Evolutionary conservation across 1,284 basidiomycete genomes (phyloP), one percentile per base, ranked within the genome.

Genomic region (Sphaerobolus stellatus): DNA sequence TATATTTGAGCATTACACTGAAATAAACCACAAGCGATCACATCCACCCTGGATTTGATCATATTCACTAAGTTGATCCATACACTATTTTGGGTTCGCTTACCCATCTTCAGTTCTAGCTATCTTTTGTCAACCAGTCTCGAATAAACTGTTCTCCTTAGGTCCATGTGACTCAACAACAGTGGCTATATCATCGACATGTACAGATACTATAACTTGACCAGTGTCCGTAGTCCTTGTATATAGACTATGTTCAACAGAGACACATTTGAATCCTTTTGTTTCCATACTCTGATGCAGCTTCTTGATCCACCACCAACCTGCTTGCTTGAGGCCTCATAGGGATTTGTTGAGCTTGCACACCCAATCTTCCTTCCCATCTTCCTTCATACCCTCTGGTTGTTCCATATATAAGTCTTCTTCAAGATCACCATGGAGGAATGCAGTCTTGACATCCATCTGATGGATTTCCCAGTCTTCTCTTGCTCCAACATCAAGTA

Each of bases 161-260:
- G n/a, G n/a, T n/a, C n/a, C 16, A 28, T 46, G 11, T 48, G 5
- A 20, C 16, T 40, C 48, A 41, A 66, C 56, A 11, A 62, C 55
- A 24, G 68, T 61, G 31, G 68, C 64, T 3, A 64, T 64, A 56
- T 71, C 68, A 46, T 72, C 64, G 36, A 72, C 64, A 16, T 68
- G 67, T 38, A 69, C 61, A 4, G 60, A 60, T n/a, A 66, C 63
- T n/a, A 71, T 48, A 18, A 68, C 63, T 6, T 58, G 60, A 11
- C 52, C 56, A 11, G 11, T 22, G 20, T 43, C 9, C 11, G 14
- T 22, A 20, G 20, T 13, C 29, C 60, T 61, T 47, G 61, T 61
- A 56, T 63, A 71, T 8, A 70, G 50, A 14, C 62, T 60, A n/a
- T 64, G 56, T 22, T 69, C 63, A 6, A 56, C 50, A 4, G 53